These are phyloP conservation scores for Boletellus sp. DNA, from an alignment of 768 basidiomycete species.

Conservation along the genomic window DNA sequence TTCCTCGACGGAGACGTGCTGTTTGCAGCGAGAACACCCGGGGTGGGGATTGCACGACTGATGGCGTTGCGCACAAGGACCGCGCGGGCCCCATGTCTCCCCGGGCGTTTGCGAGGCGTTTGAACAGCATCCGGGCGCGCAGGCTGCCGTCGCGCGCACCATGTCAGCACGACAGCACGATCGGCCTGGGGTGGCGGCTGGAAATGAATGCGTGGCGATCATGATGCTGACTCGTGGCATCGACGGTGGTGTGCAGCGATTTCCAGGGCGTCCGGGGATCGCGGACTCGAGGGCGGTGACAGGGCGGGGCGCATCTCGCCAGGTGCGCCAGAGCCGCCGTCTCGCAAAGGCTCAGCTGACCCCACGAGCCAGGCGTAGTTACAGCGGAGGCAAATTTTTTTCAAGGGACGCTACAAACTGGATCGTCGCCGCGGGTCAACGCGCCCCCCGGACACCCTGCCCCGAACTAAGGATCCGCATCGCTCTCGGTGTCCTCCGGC, in stretches of 20 bases:
- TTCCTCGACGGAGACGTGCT: neutral
- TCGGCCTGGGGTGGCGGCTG: conserved; percentile 5
- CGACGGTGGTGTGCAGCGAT: no score
- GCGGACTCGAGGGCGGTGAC: conserved; percentile 1
- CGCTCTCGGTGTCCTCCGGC: conserved; percentile 80
- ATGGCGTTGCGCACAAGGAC: conserved; percentile 7
- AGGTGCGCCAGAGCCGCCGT: conserved; percentile 6
- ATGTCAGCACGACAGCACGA: neutral
- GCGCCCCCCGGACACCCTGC: conserved; percentile 22
- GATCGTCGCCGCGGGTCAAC: conserved; percentile 29
- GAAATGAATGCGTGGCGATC: conserved; percentile 14
- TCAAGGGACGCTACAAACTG: conserved; percentile 17
- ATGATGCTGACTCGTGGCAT: neutral
- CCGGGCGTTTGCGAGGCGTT: conserved; percentile 9
- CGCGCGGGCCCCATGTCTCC: neutral
- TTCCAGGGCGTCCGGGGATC: neutral
- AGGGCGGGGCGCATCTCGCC: conserved; percentile 1
- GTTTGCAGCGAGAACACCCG: neutral
- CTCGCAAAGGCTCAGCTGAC: neutral
- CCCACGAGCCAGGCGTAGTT: conserved; percentile 2
- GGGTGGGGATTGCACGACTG: conserved; percentile 3
- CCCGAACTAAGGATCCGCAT: conserved; percentile 29
- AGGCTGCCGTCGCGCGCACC: neutral
- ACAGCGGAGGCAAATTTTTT: conserved; percentile 12
- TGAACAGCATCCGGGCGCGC: neutral